These are phyloP conservation scores for Erysimum pusillum DNA, from an alignment of 441 rosid genomes.

Conservation along the genomic window DNA sequence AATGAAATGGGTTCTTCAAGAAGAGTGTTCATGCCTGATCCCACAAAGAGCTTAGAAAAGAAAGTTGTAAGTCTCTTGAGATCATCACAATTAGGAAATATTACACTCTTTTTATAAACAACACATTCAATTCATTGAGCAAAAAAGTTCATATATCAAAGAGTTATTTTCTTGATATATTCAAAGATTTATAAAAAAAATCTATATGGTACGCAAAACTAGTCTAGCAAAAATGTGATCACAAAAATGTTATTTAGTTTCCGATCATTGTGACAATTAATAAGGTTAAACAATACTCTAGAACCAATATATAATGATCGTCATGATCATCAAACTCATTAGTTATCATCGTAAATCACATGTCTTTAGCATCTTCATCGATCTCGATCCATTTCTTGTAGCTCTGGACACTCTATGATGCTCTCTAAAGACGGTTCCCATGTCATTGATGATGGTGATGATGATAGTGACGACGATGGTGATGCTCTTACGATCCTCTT, in stretches of 20 bases:
- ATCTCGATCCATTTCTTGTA: constrained; percentile 57
- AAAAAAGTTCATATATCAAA: too few species aligned
- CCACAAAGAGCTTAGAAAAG: too few species aligned
- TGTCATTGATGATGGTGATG: constrained; percentile 34
- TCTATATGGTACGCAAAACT: background rate
- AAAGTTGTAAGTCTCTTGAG: too few species aligned
- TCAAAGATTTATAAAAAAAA: too few species aligned
- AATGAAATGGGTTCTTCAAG: too few species aligned
- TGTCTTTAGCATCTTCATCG: constrained; percentile 36
- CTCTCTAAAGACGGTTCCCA: constrained; percentile 89
- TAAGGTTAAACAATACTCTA: constrained; percentile 5
- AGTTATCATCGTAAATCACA: constrained; percentile 1
- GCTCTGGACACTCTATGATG: constrained; percentile 64
- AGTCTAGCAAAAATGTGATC: background rate
- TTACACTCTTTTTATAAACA: too few species aligned
- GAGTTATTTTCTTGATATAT: too few species aligned
- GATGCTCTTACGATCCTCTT: constrained; percentile 45
- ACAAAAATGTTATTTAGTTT: constrained; percentile 30
- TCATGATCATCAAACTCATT: background rate
- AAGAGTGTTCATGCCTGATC: too few species aligned
- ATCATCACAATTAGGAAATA: too few species aligned
- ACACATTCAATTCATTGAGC: too few species aligned
- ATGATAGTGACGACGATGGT: constrained; percentile 17
- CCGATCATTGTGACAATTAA: background rate
- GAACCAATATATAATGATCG: background rate